phyloP scores from a whole-genome alignment of 2,329 filamentous ascomycete genomes.

The Hortaea werneckii region DNA sequence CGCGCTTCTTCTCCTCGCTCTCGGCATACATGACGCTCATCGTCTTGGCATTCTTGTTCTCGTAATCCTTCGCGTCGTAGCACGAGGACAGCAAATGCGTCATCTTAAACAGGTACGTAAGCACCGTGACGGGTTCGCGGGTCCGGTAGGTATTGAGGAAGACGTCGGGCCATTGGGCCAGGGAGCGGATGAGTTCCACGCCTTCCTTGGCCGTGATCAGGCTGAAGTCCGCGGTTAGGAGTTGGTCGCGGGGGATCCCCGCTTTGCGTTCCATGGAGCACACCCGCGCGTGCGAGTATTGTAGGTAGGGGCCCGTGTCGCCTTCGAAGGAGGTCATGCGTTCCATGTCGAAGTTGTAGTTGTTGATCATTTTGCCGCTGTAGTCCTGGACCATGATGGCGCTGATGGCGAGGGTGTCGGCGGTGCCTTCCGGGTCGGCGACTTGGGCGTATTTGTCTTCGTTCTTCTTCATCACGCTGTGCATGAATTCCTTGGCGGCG shows the following conservation, averaged over 20 bases:
- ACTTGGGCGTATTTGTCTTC: constrained; percentile 83
- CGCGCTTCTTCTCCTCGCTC: constrained; percentile 52
- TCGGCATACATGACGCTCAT: constrained; percentile 75
- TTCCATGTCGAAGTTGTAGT: constrained; percentile 67
- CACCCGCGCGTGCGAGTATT: constrained; percentile 70
- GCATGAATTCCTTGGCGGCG: constrained; percentile 81
- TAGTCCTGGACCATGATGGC: constrained; percentile 98
- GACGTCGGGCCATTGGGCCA: constrained; percentile 80
- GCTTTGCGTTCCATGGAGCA: constrained; percentile 50
- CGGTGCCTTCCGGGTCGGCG: constrained; percentile 66
- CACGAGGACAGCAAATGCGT: constrained; percentile 69
- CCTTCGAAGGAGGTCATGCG: constrained; percentile 77
- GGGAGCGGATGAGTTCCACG: constrained; percentile 59
- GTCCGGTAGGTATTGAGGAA: constrained; percentile 77
- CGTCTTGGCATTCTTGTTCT: constrained; percentile 26
- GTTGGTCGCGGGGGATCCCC: constrained; percentile 41
- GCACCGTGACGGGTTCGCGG: constrained; percentile 59
- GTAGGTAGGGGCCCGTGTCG: constrained; percentile 75
- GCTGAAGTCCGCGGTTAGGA: constrained; percentile 54
- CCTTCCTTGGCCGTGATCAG: constrained; percentile 65
- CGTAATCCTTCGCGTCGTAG: constrained; percentile 53
- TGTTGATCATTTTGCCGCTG: constrained; percentile 77
- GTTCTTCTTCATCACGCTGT: constrained; percentile 92
- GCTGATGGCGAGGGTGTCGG: constrained; percentile 84
- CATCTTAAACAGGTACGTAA: constrained; percentile 76